These are phyloP conservation scores for Solanum habrochaites DNA, from an alignment of 257 asterid genomes.

Conservation along the genomic window DNA sequence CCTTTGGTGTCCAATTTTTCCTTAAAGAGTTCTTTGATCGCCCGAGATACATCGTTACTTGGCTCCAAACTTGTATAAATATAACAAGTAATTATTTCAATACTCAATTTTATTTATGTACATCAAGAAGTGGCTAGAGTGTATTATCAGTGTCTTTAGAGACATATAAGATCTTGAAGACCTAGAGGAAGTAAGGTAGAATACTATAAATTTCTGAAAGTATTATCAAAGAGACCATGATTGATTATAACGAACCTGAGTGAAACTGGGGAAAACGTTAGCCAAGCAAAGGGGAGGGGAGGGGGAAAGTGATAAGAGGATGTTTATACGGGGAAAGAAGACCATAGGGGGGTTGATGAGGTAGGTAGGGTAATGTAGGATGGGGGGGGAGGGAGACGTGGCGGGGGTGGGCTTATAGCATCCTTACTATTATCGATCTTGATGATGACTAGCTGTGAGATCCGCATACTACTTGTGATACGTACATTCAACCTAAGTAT, in stretches of 20 bases:
- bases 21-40: not conserved
- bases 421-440: too few relatives aligned
- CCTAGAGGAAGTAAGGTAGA: not conserved
- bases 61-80: not conserved
- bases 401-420: too few relatives aligned
- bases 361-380: too few relatives aligned
- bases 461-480: too few relatives aligned
- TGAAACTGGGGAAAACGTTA: too few relatives aligned
- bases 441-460: not conserved
- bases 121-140: not conserved
- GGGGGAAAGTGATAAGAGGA: too few relatives aligned
- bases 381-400: too few relatives aligned
- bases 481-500: too few relatives aligned
- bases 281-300: too few relatives aligned
- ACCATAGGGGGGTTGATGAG: too few relatives aligned
- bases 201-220: not conserved
- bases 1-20: not conserved
- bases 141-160: not conserved
- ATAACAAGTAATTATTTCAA: not conserved
- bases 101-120: not conserved
- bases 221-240: not conserved
- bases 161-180: not conserved
- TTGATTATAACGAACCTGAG: too few relatives aligned
- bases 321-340: too few relatives aligned
- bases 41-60: not conserved